These are phyloP conservation scores for Diacronema lutheri DNA, from an alignment of 78 protist genomes.

Conservation along the genomic window DNA sequence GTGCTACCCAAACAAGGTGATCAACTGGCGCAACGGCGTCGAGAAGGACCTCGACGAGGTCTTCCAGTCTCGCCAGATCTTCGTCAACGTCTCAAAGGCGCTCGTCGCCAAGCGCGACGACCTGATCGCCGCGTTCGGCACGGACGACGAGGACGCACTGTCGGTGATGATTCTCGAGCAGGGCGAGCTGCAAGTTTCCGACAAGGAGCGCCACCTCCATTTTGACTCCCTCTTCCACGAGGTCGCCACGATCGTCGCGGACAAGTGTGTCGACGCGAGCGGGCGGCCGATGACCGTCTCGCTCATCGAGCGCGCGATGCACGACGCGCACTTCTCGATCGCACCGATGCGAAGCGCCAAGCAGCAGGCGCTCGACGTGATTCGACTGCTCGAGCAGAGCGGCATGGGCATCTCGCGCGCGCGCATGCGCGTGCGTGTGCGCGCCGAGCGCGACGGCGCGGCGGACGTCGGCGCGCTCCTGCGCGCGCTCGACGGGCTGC, in stretches of 20 bases:
- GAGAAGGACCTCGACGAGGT: slow-evolving; percentile 91
- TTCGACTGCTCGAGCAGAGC: slow-evolving; percentile 37
- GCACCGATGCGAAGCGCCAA: slow-evolving; percentile 61
- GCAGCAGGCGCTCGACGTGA: slow-evolving; percentile 73
- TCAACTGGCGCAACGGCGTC: slow-evolving; percentile 71
- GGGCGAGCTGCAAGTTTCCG: slow-evolving; percentile 89
- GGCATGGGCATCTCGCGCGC: slow-evolving; percentile 68
- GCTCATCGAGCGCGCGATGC: slow-evolving; percentile 81
- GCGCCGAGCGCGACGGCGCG: not conserved
- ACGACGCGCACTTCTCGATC: slow-evolving; percentile 70
- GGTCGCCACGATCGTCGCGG: slow-evolving; percentile 75
- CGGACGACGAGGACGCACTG: slow-evolving; percentile 39
- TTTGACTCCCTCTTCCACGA: slow-evolving; percentile 54
- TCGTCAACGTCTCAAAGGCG: slow-evolving; percentile 84
- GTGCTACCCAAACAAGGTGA: slow-evolving; percentile 84
- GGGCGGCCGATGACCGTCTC: slow-evolving; percentile 70
- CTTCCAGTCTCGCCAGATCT: slow-evolving; percentile 76
- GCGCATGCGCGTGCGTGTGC: slow-evolving; percentile 60
- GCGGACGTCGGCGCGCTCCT: not conserved
- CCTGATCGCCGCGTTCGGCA: slow-evolving; percentile 63
- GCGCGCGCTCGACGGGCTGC: not conserved
- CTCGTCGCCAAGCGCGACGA: slow-evolving; percentile 77
- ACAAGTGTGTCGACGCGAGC: slow-evolving; percentile 40
- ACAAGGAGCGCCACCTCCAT: slow-evolving; percentile 71
- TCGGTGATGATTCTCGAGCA: slow-evolving; percentile 51